Evolutionary conservation across 2,329 filamentous ascomycete species (phyloP).

Genomic region (Exophiala sp.): DNA sequence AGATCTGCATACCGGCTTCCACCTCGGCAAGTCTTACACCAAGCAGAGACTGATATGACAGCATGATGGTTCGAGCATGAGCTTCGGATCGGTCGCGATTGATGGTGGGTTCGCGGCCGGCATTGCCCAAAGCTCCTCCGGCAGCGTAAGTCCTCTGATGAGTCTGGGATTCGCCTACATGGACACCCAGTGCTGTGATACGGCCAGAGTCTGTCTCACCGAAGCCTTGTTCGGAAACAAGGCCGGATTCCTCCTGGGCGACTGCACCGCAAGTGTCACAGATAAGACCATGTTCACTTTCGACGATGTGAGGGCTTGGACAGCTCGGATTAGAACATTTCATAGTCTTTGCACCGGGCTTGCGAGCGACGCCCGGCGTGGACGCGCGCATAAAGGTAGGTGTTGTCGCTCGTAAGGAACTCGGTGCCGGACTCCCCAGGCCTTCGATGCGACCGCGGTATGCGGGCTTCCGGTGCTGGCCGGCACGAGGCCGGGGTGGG

Average conservation of each 20-base stretch:
- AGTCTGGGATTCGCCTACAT: conserved; percentile 77
- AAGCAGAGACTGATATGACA: conserved; percentile 57
- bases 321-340: conserved; percentile 44
- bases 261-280: conserved; percentile 82
- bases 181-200: conserved; percentile 84
- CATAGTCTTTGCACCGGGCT: conserved; percentile 9
- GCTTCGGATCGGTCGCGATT: conserved; percentile 30
- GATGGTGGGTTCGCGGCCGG: conserved; percentile 31
- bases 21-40: conserved; percentile 57
- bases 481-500: conserved; percentile 17
- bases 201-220: conserved; percentile 80
- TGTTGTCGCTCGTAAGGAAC: conserved; percentile 15
- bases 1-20: conserved; percentile 55
- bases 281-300: conserved; percentile 48
- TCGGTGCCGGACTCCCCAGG: conserved; percentile 18
- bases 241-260: conserved; percentile 72
- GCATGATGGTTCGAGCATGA: conserved; percentile 44
- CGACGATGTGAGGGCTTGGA: conserved; percentile 42
- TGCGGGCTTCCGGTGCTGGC: conserved; percentile 12
- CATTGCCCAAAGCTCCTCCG: conserved; percentile 41
- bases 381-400: conserved; percentile 15
- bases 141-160: conserved; percentile 54
- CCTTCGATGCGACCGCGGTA: conserved; percentile 21
- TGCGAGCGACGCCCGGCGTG: conserved; percentile 11
- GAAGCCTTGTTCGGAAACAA: conserved; percentile 87